These are phyloP conservation scores for Reticulascus tulasneorum DNA, from an alignment of 2,329 filamentous ascomycete genomes.

Conservation along the genomic window DNA sequence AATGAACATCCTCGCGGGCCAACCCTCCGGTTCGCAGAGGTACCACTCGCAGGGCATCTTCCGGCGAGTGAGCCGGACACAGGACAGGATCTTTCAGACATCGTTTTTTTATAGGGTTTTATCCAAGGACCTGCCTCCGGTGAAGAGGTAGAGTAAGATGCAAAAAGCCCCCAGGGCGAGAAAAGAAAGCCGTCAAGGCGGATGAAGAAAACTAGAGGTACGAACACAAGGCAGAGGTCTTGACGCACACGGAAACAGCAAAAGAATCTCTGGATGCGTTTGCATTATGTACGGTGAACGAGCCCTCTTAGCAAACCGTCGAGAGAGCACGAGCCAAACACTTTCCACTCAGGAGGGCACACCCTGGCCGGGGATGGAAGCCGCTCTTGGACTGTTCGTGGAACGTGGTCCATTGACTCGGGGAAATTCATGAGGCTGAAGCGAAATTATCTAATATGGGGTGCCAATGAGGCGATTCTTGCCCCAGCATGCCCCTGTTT, in stretches of 20 bases:
- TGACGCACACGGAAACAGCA: no score
- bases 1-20: slow-evolving; percentile 29
- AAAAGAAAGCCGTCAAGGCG: slow-evolving; percentile 6
- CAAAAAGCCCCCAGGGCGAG: slow-evolving; percentile 6
- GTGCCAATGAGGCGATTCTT: slow-evolving; percentile 8
- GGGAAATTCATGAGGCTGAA: no score
- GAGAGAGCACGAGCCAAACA: no score
- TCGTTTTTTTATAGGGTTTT: slow-evolving; percentile 13
- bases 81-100: slow-evolving; percentile 27
- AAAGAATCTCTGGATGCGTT: no score
- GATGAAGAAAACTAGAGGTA: neutral
- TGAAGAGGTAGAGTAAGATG: slow-evolving; percentile 3
- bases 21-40: slow-evolving; percentile 9
- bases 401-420: no score
- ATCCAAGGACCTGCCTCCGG: slow-evolving; percentile 10
- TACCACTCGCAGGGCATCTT: slow-evolving; percentile 17
- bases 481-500: slow-evolving; percentile 7
- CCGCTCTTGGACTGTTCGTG: slow-evolving; percentile 4
- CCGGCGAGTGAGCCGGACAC: slow-evolving; percentile 25
- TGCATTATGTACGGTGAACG: no score
- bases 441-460: neutral
- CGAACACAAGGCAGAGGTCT: neutral
- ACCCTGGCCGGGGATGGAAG: slow-evolving; percentile 1
- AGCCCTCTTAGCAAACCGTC: no score
- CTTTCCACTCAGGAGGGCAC: no score